Percentiles rank a stretch among this genome's conserved stretches.
Conservation (phyloP, 2,329 filamentous ascomycete species). For the Exserohilum turcica region DNA sequence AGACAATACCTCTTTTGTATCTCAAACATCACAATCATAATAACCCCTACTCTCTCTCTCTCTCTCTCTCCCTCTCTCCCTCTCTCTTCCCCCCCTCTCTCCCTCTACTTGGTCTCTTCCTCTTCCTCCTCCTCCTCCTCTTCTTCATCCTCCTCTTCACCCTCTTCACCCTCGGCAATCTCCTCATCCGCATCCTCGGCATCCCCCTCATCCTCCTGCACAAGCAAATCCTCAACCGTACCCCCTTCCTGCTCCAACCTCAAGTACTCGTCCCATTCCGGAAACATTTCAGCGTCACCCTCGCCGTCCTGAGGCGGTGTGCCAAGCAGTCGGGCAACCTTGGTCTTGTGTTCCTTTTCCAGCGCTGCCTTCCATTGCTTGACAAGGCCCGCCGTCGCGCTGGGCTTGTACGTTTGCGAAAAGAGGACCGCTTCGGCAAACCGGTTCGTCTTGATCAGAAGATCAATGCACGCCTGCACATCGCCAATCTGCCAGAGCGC, state of each 20-base stretch:
- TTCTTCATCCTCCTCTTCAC: slow-evolving; percentile 34
- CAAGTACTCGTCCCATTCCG: slow-evolving; percentile 93
- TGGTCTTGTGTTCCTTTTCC: slow-evolving; percentile 82
- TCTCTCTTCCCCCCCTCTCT: slow-evolving; percentile 34
- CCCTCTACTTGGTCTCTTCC: slow-evolving; percentile 19
- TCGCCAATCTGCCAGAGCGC: slow-evolving; percentile 87
- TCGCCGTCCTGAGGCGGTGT: slow-evolving; percentile 70
- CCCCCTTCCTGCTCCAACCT: slow-evolving; percentile 76
- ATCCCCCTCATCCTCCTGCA: slow-evolving; percentile 40
- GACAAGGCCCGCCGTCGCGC: slow-evolving; percentile 69
- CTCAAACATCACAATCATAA: neutral
- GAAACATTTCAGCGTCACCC: slow-evolving; percentile 80
- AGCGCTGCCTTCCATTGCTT: slow-evolving; percentile 80
- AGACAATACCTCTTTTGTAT: neutral
- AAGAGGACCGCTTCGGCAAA: slow-evolving; percentile 87
- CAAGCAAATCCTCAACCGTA: slow-evolving; percentile 46
- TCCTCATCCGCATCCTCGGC: slow-evolving; percentile 43
- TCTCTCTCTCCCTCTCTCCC: slow-evolving; percentile 26
- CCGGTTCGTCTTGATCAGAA: slow-evolving; percentile 78
- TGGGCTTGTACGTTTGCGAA: slow-evolving; percentile 94
- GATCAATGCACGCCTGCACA: slow-evolving; percentile 77
- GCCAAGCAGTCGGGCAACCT: slow-evolving; percentile 82
- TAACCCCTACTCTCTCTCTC: slow-evolving; percentile 13
- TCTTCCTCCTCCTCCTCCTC: slow-evolving; percentile 31
- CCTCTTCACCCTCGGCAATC: slow-evolving; percentile 39